Base-by-base conservation (phyloP, 106 monocot genomes). In the Agapanthus africanus region DNA sequence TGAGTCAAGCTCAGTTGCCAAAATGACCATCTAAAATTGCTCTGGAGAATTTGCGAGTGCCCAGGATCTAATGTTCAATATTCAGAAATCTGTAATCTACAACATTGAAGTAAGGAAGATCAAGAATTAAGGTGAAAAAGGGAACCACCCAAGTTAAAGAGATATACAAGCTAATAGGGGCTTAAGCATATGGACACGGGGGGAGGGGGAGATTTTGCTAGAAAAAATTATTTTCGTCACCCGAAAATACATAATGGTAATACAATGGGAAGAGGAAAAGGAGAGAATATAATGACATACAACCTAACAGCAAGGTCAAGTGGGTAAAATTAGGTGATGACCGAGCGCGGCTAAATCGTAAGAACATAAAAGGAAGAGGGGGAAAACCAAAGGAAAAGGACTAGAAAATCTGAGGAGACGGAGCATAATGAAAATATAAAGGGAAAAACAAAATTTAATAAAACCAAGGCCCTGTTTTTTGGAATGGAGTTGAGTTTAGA, bases 11-110 rank as follows among this genome's bases (percentile, higher is more conserved):
- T 68, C 76, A 84, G 65, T 78, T 80, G 67, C 77, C 79, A 79
- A 62, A 40, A 76, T 67, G 85, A 81, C 73, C 87, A 77, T 78
- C 77, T 74, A 83, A 64, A 70, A 73, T 76, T 73, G 72, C 88
- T 78, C 80, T 88, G 85, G 70, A 51, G 60, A 51, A 88, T 92
- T 88, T 93, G 88, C 83, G 81, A 83, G 77, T 78, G 78, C 77
- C 79, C 77, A 88, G 62, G 83, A 70, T 77, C 80, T 80, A 78
- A 74, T 77, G 74, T 79, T 93, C 74, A 88, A 88, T 79, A 85
- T 79, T 79, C 57, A 73, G 72, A 79, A 77, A 61, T 71, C 86
- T 59, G 80, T 47, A 30, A 63, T 74, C 76, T 44, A 70, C 34
- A 67, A 68, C 13, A 76, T 35, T 76, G 40, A 22, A 59, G 35